phyloP scores from a whole-genome alignment of 108 stramenopile species.

The Conticribra weissflogii region DNA sequence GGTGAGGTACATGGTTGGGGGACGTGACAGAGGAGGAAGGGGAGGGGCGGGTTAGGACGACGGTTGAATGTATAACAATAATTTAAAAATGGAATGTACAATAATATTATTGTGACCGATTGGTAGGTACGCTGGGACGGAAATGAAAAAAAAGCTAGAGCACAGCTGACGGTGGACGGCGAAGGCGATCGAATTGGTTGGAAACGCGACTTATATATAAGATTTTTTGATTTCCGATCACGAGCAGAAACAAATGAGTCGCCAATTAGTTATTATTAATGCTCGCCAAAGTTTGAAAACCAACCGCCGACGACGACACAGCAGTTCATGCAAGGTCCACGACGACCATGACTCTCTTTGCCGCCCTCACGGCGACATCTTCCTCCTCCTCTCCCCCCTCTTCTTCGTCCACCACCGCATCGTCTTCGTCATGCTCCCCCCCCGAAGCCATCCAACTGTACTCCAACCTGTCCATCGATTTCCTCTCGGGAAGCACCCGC shows the following conservation, averaged over 20 bases:
- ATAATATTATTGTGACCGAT: neutral
- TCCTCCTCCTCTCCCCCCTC: neutral
- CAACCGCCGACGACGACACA: conserved; percentile 22
- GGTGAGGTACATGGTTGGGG: conserved; percentile 85
- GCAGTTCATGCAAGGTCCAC: neutral
- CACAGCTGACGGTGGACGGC: too few relatives aligned
- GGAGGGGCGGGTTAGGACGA: neutral
- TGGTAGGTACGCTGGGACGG: neutral
- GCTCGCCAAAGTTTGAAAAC: neutral
- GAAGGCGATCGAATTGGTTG: neutral
- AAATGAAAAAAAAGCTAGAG: too few relatives aligned
- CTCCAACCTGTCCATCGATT: conserved; percentile 3
- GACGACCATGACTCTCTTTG: conserved; percentile 38
- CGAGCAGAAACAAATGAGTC: too few relatives aligned
- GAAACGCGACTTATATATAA: neutral
- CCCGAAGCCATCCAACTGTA: conserved; percentile 50
- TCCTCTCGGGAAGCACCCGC: neutral
- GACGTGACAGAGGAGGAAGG: neutral
- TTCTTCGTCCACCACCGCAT: conserved; percentile 5
- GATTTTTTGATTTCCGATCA: too few relatives aligned
- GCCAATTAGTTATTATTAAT: too few relatives aligned
- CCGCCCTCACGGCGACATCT: conserved; percentile 21
- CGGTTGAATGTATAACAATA: neutral
- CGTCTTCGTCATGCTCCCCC: conserved; percentile 29
- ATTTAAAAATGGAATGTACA: neutral